Percentiles rank a stretch among this genome's conserved stretches.
Conservation (phyloP, 495 filamentous ascomycete species). For the Penicillium bovifimosum region DNA sequence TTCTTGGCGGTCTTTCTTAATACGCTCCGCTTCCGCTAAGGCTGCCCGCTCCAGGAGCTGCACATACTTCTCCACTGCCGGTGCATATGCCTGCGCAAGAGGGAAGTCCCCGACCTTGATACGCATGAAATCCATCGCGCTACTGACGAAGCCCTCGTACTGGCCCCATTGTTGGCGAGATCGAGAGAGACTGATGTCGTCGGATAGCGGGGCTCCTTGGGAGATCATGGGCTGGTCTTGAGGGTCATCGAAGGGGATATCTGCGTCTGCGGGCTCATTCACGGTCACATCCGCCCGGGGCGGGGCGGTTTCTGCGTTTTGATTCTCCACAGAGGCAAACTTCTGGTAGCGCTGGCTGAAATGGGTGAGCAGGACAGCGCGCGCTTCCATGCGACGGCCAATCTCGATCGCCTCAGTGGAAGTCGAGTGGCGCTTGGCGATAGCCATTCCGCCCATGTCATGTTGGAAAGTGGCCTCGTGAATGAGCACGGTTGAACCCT, state of each 20-base stretch:
- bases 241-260: slow-evolving; percentile 29
- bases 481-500: slow-evolving; percentile 71
- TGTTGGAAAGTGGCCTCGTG: slow-evolving; percentile 97
- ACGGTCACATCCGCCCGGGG: background rate
- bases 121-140: slow-evolving; percentile 89
- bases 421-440: slow-evolving; percentile 87
- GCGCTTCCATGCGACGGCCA: slow-evolving; percentile 69
- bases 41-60: slow-evolving; percentile 33
- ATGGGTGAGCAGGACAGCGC: slow-evolving; percentile 77
- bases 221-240: slow-evolving; percentile 13
- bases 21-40: slow-evolving; percentile 12
- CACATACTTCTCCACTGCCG: slow-evolving; percentile 65
- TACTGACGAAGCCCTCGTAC: slow-evolving; percentile 49
- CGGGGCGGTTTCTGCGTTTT: background rate
- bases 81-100: slow-evolving; percentile 66
- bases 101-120: slow-evolving; percentile 76
- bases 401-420: slow-evolving; percentile 76
- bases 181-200: slow-evolving; percentile 12
- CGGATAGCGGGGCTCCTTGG: slow-evolving; percentile 6
- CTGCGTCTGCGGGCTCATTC: slow-evolving; percentile 15
- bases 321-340: slow-evolving; percentile 34
- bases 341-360: slow-evolving; percentile 97
- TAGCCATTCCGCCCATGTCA: slow-evolving; percentile 67
- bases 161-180: background rate
- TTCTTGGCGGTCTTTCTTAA: slow-evolving; percentile 17